Percentiles rank a stretch among this genome's conserved stretches.
Evolutionary conservation across 768 basidiomycete genomes (phyloP).

Genomic region (Suillus lakei): DNA sequence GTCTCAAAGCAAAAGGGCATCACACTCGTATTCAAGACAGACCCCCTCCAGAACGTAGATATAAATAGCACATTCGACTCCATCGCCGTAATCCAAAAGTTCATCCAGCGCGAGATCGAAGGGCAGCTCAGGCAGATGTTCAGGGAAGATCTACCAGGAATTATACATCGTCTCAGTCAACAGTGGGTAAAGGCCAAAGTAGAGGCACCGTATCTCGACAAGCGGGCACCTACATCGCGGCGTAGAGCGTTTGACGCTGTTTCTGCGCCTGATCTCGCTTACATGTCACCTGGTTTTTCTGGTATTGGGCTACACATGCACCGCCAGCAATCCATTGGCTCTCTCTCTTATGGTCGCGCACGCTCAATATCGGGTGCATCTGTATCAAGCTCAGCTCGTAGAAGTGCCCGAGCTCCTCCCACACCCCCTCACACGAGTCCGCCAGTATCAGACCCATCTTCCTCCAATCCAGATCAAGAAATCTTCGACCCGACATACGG

Average conservation of each 20-base stretch:
- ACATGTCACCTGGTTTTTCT: conserved; percentile 21
- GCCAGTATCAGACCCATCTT: conserved; percentile 27
- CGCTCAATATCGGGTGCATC: conserved; percentile 50
- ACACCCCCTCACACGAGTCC: conserved; percentile 22
- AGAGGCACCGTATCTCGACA: conserved; percentile 84
- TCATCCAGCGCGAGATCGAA: conserved; percentile 97
- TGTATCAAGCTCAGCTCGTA: conserved; percentile 36
- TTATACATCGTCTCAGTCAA: conserved; percentile 95
- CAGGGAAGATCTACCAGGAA: conserved; percentile 93
- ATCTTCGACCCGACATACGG: conserved; percentile 97
- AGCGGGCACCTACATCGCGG: conserved; percentile 45
- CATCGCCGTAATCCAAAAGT: conserved; percentile 96
- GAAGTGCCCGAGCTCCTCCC: conserved; percentile 24
- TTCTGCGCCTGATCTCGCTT: conserved; percentile 47
- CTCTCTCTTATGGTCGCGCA: conserved; percentile 30
- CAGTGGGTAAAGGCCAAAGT: conserved; percentile 96
- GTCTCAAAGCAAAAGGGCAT: conserved; percentile 98
- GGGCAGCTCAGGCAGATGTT: conserved; percentile 98
- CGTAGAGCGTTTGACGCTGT: conserved; percentile 41
- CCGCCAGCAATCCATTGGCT: conserved; percentile 27
- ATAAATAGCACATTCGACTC: conserved; percentile 98
- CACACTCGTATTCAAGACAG: conserved; percentile 99
- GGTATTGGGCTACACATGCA: conserved; percentile 26
- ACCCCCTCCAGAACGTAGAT: conserved; percentile 96
- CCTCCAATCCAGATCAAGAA: conserved; percentile 58